A percentile compares a stretch with the other conserved stretches of the same genome.
phyloP scores from a whole-genome alignment of 108 stramenopile species.

The Nitzschia sp. region DNA sequence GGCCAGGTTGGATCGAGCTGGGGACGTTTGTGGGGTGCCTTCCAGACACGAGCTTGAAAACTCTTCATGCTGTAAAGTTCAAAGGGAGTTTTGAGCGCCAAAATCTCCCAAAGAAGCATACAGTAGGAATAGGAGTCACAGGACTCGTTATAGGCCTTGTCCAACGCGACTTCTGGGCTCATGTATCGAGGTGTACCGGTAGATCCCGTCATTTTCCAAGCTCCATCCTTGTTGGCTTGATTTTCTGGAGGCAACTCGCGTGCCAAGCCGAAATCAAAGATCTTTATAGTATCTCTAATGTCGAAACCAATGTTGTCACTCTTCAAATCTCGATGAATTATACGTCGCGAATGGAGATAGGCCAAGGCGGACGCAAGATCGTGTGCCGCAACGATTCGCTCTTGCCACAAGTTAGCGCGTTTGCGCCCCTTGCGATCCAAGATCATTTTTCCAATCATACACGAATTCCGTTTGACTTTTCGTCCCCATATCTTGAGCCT shows the following conservation, averaged over 20 bases:
- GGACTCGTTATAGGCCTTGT: slow-evolving; percentile 53
- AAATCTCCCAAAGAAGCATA: slow-evolving; percentile 62
- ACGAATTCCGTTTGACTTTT: neutral
- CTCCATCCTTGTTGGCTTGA: slow-evolving; percentile 21
- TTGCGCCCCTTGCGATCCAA: slow-evolving; percentile 32
- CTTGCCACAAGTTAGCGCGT: slow-evolving; percentile 24
- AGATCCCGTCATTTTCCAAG: slow-evolving; percentile 64
- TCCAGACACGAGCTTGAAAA: slow-evolving; percentile 15
- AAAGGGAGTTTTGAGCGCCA: slow-evolving; percentile 28
- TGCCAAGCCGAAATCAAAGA: slow-evolving; percentile 65
- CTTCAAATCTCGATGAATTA: slow-evolving; percentile 31
- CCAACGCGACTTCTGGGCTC: slow-evolving; percentile 56
- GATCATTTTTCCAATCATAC: slow-evolving; percentile 26
- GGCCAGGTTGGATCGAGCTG: slow-evolving; percentile 21
- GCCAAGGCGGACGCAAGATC: slow-evolving; percentile 30
- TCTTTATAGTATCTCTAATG: slow-evolving; percentile 35
- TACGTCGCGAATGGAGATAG: slow-evolving; percentile 21
- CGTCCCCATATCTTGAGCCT: slow-evolving; percentile 38
- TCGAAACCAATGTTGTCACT: slow-evolving; percentile 40
- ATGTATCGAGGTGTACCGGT: slow-evolving; percentile 59
- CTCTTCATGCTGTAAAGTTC: neutral
- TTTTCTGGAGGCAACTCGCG: slow-evolving; percentile 30
- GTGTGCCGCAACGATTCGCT: slow-evolving; percentile 32
- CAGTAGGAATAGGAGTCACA: slow-evolving; percentile 74
- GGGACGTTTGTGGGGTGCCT: slow-evolving; percentile 34